Percentiles rank a stretch among this genome's conserved stretches.
These are phyloP conservation scores for Lantana camara DNA, from an alignment of 257 asterid species.

Conservation along the genomic window DNA sequence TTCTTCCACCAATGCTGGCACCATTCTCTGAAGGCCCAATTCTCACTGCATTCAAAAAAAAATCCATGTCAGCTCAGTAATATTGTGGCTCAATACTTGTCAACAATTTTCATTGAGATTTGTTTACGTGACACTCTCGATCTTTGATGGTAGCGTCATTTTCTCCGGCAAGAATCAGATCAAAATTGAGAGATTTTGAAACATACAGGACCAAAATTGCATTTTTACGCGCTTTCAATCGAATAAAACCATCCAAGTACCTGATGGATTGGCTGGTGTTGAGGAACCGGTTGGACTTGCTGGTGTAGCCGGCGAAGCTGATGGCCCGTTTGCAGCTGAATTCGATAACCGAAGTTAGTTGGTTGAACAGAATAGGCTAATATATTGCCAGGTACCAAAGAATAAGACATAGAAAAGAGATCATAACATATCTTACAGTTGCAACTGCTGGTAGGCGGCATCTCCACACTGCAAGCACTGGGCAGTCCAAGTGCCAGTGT, in stretches of 20 bases:
- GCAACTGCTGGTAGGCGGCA: slow-evolving; percentile 57
- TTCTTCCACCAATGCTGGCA: slow-evolving; percentile 32
- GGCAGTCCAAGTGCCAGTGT: slow-evolving; percentile 59
- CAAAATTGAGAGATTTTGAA: too few species aligned
- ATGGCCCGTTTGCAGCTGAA: slow-evolving; percentile 43
- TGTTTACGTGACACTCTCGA: too few species aligned
- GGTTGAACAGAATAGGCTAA: not conserved
- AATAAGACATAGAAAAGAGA: too few species aligned
- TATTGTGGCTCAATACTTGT: too few species aligned
- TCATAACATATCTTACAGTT: slow-evolving; percentile 33
- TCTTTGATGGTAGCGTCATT: too few species aligned
- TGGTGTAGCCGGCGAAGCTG: slow-evolving; percentile 27
- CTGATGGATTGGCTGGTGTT: slow-evolving; percentile 28
- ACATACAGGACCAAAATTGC: too few species aligned
- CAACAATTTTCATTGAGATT: too few species aligned
- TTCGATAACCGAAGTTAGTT: not conserved
- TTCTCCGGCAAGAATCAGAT: not conserved
- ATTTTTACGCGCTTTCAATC: too few species aligned
- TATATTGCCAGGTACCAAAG: too few species aligned
- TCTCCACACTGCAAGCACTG: slow-evolving; percentile 47
- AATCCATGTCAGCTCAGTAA: not conserved
- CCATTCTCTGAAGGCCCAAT: slow-evolving; percentile 41
- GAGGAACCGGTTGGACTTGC: slow-evolving; percentile 37
- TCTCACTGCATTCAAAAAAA: slow-evolving; percentile 36
- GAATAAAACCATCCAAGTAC: too few species aligned